Evolutionary conservation across 139 green algal species (phyloP), one percentile per base, ranked within the genome.

Genomic region (Axilococcus clingmanii): DNA sequence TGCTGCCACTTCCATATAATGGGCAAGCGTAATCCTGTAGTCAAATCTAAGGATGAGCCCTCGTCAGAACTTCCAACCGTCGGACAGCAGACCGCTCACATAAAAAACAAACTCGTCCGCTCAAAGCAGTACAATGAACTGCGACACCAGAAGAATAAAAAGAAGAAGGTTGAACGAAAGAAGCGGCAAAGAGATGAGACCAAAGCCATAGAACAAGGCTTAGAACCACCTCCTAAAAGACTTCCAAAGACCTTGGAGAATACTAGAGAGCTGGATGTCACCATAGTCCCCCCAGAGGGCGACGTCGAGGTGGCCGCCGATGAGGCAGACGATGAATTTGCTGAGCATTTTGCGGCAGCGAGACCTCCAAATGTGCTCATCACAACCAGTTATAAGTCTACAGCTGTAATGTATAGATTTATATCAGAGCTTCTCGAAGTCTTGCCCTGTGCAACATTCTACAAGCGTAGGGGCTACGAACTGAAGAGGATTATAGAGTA

Each of bases 401-500:
- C 72, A 20, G 56, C 52, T 3, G 32, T 75, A 32, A 95, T 92
- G 85, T 93, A 85, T 57, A 70, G 77, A 3, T 88, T 96, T 65
- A 66, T 94, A 25, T 65, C 77, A 14, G 84, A 94, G 29, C 68
- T 94, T 59, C 63, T 94, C 63, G 80, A 85, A 55, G 78, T 85
- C 25, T 61, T 94, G 7, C 84, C 86, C 2, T 57, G 42, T 31
- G 86, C 84, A 4, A 68, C 80, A 40, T 96, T 89, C 69, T 94
- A 94, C 75, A 87, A 88, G 63, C 76, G 86, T 19, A 51, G 72
- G 43, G 83, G 80, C n/a, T 89, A 80, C 56, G 56, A 80, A 2
- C 45, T 95, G 9, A 94, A 94, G 68, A 89, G 93, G 71, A 90
- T 96, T 29, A 78, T 88, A 14, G 61, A 87, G 46, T 91, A 85